A percentile compares a stretch with the other conserved stretches of the same genome.
These are phyloP conservation scores for Acer saccharum DNA, from an alignment of 345 rosid genomes.

Conservation along the genomic window DNA sequence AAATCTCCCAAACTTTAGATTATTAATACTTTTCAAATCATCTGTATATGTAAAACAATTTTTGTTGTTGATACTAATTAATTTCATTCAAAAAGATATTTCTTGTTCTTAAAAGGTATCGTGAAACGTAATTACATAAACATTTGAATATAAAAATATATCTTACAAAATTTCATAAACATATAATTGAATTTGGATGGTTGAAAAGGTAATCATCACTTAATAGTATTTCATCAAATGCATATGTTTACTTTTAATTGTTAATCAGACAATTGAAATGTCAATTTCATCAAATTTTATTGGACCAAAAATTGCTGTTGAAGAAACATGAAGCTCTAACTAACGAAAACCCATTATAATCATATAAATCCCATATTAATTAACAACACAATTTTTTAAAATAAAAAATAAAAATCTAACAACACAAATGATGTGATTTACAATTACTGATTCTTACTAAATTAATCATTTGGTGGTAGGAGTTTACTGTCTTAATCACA, in stretches of 20 bases:
- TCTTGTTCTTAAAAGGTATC: no score
- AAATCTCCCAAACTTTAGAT: no score
- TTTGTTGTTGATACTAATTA: no score
- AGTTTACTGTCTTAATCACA: background rate
- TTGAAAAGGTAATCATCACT: no score
- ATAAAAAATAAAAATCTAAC: background rate
- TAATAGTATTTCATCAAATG: no score
- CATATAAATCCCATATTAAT: background rate
- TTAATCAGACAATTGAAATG: conserved; percentile 2
- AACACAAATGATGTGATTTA: background rate
- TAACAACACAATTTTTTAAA: background rate
- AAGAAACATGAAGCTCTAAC: conserved; percentile 15
- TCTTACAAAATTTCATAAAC: no score
- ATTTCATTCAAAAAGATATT: no score
- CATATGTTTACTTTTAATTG: background rate
- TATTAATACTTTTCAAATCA: no score
- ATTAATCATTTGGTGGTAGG: background rate
- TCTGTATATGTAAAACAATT: no score
- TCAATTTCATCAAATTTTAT: conserved; percentile 7
- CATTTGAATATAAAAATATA: no score
- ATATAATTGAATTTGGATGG: no score
- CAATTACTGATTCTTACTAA: background rate
- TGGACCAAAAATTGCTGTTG: background rate
- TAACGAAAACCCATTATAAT: background rate
- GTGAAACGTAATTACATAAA: no score